These are phyloP conservation scores for Rhynchosporium agropyri DNA, from an alignment of 2,329 filamentous ascomycete genomes.

Conservation along the genomic window DNA sequence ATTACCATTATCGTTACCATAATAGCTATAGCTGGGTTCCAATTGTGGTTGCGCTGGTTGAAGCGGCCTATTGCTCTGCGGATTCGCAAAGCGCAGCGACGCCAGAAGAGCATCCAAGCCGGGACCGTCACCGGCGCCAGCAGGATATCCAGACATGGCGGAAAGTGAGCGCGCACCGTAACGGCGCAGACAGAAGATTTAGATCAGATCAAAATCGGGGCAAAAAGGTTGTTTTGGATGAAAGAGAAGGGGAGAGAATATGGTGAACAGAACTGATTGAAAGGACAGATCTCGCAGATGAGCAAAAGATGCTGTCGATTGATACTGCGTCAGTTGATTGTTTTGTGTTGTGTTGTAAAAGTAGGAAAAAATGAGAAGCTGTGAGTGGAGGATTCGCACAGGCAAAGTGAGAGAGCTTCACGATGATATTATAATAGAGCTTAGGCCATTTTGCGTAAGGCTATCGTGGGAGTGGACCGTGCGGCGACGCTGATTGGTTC, in stretches of 20 bases:
- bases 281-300: slow-evolving; percentile 19
- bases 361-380: slow-evolving; percentile 16
- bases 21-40: slow-evolving; percentile 40
- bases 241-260: slow-evolving; percentile 17
- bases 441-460: slow-evolving; percentile 15
- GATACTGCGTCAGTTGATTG: too few species aligned
- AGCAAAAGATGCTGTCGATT: slow-evolving; percentile 22
- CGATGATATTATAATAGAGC: slow-evolving; percentile 7
- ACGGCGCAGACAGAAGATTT: slow-evolving; percentile 38
- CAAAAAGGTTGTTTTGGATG: slow-evolving; percentile 16
- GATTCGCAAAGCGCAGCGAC: slow-evolving; percentile 40
- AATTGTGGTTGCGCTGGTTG: slow-evolving; percentile 33
- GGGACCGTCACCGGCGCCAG: slow-evolving; percentile 36
- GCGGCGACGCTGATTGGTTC: slow-evolving; percentile 15
- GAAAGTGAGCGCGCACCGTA: slow-evolving; percentile 39
- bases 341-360: slow-evolving; percentile 12
- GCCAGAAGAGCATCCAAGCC: slow-evolving; percentile 42
- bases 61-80: slow-evolving; percentile 19
- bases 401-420: slow-evolving; percentile 5
- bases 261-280: slow-evolving; percentile 17
- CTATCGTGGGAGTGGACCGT: slow-evolving; percentile 12
- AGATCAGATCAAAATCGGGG: slow-evolving; percentile 37
- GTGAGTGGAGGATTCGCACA: not conserved
- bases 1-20: slow-evolving; percentile 34
- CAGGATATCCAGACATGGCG: slow-evolving; percentile 43